These are phyloP conservation scores for Trichoderma semiorbis DNA, from an alignment of 2,329 filamentous ascomycete genomes.

Conservation along the genomic window DNA sequence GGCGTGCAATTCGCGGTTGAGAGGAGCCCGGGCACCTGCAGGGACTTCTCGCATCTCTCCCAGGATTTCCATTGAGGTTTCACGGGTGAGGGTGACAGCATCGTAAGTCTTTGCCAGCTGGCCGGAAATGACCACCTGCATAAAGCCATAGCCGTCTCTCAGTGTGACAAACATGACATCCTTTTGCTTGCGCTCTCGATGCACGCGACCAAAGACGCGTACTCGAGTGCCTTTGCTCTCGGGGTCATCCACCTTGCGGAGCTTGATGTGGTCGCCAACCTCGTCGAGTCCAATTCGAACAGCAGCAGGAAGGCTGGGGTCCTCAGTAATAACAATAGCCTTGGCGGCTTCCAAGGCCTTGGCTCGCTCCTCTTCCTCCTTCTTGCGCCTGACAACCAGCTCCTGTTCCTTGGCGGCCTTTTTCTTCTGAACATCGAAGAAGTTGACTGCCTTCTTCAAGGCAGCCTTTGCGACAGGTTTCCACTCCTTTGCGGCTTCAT, in stretches of 20 bases:
- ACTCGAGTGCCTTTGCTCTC: conserved; percentile 67
- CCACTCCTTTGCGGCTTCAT: conserved; percentile 32
- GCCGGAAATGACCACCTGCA: conserved; percentile 53
- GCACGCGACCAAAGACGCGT: conserved; percentile 75
- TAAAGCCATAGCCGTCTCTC: conserved; percentile 64
- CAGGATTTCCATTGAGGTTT: conserved; percentile 80
- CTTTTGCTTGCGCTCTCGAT: conserved; percentile 72
- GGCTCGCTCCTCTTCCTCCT: conserved; percentile 23
- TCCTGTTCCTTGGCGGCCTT: conserved; percentile 24
- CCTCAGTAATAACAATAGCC: conserved; percentile 67
- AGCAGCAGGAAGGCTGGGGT: conserved; percentile 63
- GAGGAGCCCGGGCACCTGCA: conserved; percentile 71
- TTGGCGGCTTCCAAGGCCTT: conserved; percentile 67
- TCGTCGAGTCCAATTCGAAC: conserved; percentile 63
- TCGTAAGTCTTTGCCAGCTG: conserved; percentile 89
- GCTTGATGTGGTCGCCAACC: conserved; percentile 29
- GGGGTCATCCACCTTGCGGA: conserved; percentile 34
- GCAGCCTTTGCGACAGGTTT: conserved; percentile 25
- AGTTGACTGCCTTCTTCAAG: conserved; percentile 24
- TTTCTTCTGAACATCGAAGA: conserved; percentile 24
- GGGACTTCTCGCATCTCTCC: conserved; percentile 84
- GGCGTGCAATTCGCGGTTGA: conserved; percentile 82
- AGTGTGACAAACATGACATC: conserved; percentile 84
- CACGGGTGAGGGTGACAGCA: conserved; percentile 76
- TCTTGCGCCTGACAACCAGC: conserved; percentile 22